phyloP scores from a whole-genome alignment of 2,329 filamentous ascomycete species.

The Arthrobotrys iridis region DNA sequence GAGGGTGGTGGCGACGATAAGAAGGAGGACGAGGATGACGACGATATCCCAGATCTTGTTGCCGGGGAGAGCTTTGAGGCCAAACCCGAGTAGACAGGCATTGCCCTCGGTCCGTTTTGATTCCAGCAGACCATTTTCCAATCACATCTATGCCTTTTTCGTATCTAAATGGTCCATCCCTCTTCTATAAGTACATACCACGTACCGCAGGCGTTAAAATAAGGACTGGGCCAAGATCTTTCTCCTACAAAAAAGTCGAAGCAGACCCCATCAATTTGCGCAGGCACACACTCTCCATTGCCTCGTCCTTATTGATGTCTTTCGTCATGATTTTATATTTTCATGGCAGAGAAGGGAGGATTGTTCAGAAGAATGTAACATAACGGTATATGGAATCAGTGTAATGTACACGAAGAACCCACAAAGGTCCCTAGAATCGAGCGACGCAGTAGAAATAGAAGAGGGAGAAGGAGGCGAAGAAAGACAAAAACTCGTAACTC shows the following conservation, averaged over 20 bases:
- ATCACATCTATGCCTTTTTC: conserved; percentile 61
- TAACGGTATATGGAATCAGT: conserved; percentile 12
- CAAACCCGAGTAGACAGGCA: conserved; percentile 83
- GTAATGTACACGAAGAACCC: conserved; percentile 11
- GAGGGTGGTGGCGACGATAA: conserved; percentile 80
- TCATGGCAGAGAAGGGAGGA: background rate
- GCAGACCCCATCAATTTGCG: background rate
- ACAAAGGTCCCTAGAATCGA: background rate
- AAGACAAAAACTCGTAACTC: background rate
- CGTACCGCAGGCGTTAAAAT: background rate
- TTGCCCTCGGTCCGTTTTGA: conserved; percentile 59
- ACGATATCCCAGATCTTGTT: conserved; percentile 95
- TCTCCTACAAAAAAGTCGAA: conserved; percentile 2
- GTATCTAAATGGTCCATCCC: background rate
- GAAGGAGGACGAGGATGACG: conserved; percentile 77
- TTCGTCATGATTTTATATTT: background rate
- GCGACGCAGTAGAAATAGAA: background rate
- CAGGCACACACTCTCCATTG: background rate
- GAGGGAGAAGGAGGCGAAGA: background rate
- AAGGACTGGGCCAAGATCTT: background rate
- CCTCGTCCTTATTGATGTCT: background rate
- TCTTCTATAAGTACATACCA: background rate
- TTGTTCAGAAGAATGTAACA: conserved; percentile 14
- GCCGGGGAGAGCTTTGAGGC: conserved; percentile 98
- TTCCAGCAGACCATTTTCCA: conserved; percentile 61